Conservation (phyloP, 768 basidiomycete genomes). For the Tricholoma bakamatsutake region DNA sequence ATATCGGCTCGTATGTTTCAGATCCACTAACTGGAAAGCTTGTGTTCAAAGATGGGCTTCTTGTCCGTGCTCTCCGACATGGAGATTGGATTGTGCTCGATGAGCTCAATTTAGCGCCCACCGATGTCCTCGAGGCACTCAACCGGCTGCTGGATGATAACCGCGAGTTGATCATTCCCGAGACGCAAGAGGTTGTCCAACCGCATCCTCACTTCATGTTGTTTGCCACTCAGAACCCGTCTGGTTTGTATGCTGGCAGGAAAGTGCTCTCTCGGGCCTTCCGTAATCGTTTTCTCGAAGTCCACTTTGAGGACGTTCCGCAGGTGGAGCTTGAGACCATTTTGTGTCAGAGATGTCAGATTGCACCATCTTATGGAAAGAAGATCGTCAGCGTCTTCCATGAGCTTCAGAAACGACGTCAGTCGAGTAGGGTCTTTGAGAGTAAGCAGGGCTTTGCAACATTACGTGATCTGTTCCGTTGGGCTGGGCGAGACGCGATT, state of each 20-base stretch:
- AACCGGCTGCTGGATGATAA: slow-evolving; percentile 97
- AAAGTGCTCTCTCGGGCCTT: slow-evolving; percentile 95
- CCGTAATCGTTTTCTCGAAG: slow-evolving; percentile 94
- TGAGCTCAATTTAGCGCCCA: slow-evolving; percentile 95
- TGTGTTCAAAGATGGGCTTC: slow-evolving; percentile 88
- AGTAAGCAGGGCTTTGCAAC: slow-evolving; percentile 97
- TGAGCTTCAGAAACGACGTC: slow-evolving; percentile 88
- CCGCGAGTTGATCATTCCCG: slow-evolving; percentile 90
- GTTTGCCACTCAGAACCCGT: slow-evolving; percentile 97
- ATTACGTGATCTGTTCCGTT: slow-evolving; percentile 92
- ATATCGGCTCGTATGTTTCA: slow-evolving; percentile 93
- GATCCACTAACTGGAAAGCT: slow-evolving; percentile 91
- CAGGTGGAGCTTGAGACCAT: slow-evolving; percentile 91
- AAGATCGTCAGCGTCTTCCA: slow-evolving; percentile 88
- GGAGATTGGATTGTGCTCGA: slow-evolving; percentile 99
- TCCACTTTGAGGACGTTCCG: slow-evolving; percentile 96
- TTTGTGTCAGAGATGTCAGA: slow-evolving; percentile 85
- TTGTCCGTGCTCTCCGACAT: slow-evolving; percentile 84
- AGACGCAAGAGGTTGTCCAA: slow-evolving; percentile 89
- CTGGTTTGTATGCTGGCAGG: slow-evolving; percentile 90
- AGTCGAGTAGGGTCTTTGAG: slow-evolving; percentile 90
- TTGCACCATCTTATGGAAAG: slow-evolving; percentile 90
- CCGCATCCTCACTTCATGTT: slow-evolving; percentile 97
- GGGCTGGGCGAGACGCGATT: slow-evolving; percentile 88
- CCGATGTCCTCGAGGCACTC: slow-evolving; percentile 94